Percentiles rank a stretch among this genome's conserved stretches.
Evolutionary conservation across 2,329 filamentous ascomycete species (phyloP).

Genomic region (Penicillium concentricum): DNA sequence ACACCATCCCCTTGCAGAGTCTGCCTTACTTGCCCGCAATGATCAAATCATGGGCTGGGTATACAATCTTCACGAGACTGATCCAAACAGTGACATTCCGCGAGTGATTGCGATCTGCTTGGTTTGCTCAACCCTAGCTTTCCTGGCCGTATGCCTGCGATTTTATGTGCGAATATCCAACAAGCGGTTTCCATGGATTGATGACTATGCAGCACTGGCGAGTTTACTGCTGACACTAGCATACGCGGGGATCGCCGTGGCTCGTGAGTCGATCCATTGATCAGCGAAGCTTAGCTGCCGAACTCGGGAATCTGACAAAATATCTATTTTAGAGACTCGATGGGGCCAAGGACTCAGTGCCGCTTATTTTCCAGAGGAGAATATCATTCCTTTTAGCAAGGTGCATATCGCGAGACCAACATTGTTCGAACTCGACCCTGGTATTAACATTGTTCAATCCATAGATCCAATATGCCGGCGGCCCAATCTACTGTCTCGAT

Average conservation of each 20-base stretch:
- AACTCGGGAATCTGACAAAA: neutral
- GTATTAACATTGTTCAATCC: neutral
- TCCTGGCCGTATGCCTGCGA: slow-evolving; percentile 24
- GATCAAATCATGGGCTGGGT: slow-evolving; percentile 28
- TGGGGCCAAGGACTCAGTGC: slow-evolving; percentile 26
- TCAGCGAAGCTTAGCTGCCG: neutral
- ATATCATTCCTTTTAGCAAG: slow-evolving; percentile 28
- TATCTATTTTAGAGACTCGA: slow-evolving; percentile 23
- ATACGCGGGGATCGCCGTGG: slow-evolving; percentile 20
- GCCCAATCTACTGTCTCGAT: slow-evolving; percentile 28
- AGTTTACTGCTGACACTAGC: slow-evolving; percentile 20
- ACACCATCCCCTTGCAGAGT: neutral
- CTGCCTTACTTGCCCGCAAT: neutral
- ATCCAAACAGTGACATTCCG: slow-evolving; percentile 21
- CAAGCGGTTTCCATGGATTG: slow-evolving; percentile 24
- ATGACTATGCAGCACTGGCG: slow-evolving; percentile 27
- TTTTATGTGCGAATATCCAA: slow-evolving; percentile 27
- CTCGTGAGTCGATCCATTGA: slow-evolving; percentile 18
- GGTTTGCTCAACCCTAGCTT: slow-evolving; percentile 21
- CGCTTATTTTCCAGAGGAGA: slow-evolving; percentile 22
- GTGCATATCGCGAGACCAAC: slow-evolving; percentile 4
- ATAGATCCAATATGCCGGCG: slow-evolving; percentile 31
- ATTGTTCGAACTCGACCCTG: neutral
- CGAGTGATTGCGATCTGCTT: slow-evolving; percentile 25
- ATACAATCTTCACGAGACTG: slow-evolving; percentile 25